Evolutionary conservation across 352 stramenopile genomes (phyloP).

Genomic region (Phytophthora nicotianae): DNA sequence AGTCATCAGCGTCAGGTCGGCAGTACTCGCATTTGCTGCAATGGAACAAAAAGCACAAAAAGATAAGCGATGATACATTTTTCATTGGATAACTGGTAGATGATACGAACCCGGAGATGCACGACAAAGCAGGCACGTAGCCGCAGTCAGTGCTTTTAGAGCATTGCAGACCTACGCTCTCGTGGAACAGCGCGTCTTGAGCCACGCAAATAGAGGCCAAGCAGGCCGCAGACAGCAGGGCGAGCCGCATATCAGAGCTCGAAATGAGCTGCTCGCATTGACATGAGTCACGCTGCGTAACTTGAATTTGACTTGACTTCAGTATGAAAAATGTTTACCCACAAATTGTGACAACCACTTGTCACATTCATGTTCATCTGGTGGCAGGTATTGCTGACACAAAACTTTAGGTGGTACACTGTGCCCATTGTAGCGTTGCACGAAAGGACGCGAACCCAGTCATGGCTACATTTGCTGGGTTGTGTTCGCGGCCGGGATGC

Average conservation of each 20-base stretch:
- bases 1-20: constrained; percentile 54
- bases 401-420: constrained; percentile 16
- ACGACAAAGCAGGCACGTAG: constrained; percentile 76
- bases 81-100: not conserved
- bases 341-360: constrained; percentile 24
- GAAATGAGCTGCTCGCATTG: constrained; percentile 12
- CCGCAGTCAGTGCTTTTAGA: constrained; percentile 62
- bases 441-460: constrained; percentile 20
- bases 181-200: constrained; percentile 31
- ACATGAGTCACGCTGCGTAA: not conserved
- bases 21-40: constrained; percentile 78
- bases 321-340: constrained; percentile 17
- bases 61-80: constrained; percentile 12
- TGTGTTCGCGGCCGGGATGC: constrained; percentile 36
- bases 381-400: not conserved
- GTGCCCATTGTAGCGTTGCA: too few relatives aligned
- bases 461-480: constrained; percentile 26
- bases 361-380: constrained; percentile 6
- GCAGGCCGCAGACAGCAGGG: constrained; percentile 9
- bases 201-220: constrained; percentile 8
- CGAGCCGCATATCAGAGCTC: constrained; percentile 13
- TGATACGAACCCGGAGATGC: constrained; percentile 51
- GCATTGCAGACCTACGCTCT: constrained; percentile 55
- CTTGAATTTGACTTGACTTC: constrained; percentile 4
- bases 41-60: constrained; percentile 6